Evolutionary conservation across 768 basidiomycete genomes (phyloP), one percentile per base, ranked within the genome.

Genomic region (Russula vinacea): DNA sequence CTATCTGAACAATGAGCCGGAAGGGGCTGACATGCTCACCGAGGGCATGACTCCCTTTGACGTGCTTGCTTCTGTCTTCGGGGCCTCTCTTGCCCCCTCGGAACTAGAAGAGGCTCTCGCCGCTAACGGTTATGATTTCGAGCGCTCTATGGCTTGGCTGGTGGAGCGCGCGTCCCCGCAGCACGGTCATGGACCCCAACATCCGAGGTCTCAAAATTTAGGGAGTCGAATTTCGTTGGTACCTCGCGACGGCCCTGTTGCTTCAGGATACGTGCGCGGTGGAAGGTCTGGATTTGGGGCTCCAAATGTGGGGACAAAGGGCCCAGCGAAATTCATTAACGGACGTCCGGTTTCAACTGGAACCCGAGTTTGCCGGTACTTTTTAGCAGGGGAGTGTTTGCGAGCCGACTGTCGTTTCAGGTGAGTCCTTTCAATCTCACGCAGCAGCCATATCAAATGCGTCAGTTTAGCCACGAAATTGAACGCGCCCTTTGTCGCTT

Each of bases 21-120:
- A 87, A 42, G 79, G 80, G 14, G 76, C 80, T 40, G 82, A 83
- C 39, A 78, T 84, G 75, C 81, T 92, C 56, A 90, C 88, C 0
- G 90, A 92, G 72, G 94, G 94, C 50, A 96, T 99, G 93, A 96
- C 96, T 1, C 97, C 97, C 1, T 89, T 99, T 70, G 97, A 99
- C 70, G 94, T 98, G 49, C 87, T 99, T 22, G 86, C 84, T 72
- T 94, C 92, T 49, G 92, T 99, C 44, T 99, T 99, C 73, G 93
- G 91, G 17, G 88, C 92, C 2, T 86, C 92, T 2, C 81, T 99
- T 11, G 88, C 94, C 0, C 88, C 93, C 3, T 88, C 88, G 3
- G 94, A 98, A 72, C 80, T 99, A 8, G 96, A 98, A 75, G 94
- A 98, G 60, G 96, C 96, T 0, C 81, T 99, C 2, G 84, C 86